phyloP scores from a whole-genome alignment of 805 yeast species.

The Kazachstania kunashirensis region DNA sequence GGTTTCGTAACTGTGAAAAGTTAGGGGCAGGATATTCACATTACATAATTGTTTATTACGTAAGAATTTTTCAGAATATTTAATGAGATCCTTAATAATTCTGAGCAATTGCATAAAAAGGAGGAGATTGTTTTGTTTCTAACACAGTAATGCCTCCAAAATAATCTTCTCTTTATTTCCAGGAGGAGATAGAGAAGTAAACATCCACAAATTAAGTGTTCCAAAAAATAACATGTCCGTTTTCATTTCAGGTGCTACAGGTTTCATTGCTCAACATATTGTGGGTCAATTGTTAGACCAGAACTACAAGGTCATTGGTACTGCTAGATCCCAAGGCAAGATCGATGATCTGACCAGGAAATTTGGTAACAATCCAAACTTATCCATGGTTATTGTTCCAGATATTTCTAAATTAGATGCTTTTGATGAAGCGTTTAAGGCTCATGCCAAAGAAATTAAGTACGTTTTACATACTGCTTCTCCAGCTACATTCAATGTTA shows the following conservation, averaged over 20 bases:
- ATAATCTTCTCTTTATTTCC: too few relatives aligned
- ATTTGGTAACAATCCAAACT: conserved; percentile 23
- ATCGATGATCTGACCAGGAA: conserved; percentile 32
- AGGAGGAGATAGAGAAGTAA: too few relatives aligned
- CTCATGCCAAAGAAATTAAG: conserved; percentile 33
- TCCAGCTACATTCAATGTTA: conserved; percentile 31
- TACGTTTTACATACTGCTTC: conserved; percentile 45
- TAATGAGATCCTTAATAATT: too few relatives aligned
- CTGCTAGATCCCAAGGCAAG: conserved; percentile 39
- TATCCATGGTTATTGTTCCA: conserved; percentile 28
- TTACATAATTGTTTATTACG: too few relatives aligned
- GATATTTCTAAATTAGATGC: conserved; percentile 33
- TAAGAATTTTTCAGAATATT: too few relatives aligned
- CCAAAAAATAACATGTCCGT: too few relatives aligned
- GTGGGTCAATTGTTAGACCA: conserved; percentile 32
- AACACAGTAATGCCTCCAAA: too few relatives aligned
- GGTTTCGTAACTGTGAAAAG: too few relatives aligned
- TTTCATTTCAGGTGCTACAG: conserved; percentile 45
- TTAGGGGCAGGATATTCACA: too few relatives aligned
- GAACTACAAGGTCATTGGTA: conserved; percentile 39
- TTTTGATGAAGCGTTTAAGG: conserved; percentile 36
- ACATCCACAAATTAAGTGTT: too few relatives aligned
- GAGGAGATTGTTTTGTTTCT: too few relatives aligned
- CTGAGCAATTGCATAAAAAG: too few relatives aligned
- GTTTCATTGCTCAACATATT: conserved; percentile 44